Evolutionary conservation across 2,329 filamentous ascomycete genomes (phyloP).

Genomic region (Verticillium alfalfae): DNA sequence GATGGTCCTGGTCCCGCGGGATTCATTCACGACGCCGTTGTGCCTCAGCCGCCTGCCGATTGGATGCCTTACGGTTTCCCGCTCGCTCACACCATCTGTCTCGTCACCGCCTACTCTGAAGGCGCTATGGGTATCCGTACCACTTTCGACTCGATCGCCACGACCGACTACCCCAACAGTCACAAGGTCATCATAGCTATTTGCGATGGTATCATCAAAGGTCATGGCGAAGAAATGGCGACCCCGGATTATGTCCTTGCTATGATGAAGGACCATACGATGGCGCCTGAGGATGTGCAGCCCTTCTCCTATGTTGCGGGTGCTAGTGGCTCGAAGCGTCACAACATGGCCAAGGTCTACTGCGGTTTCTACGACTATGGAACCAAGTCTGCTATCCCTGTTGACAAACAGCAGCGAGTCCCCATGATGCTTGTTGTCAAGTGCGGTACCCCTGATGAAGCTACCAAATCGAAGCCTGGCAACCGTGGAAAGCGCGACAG

Average conservation of each 20-base stretch:
- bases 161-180: constrained; percentile 98
- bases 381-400: constrained; percentile 67
- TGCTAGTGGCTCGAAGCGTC: constrained; percentile 88
- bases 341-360: constrained; percentile 99
- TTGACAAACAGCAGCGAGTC: constrained; percentile 89
- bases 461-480: constrained; percentile 76
- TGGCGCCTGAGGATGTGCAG: constrained; percentile 74
- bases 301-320: constrained; percentile 96
- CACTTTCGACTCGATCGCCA: constrained; percentile 91
- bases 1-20: constrained; percentile 79
- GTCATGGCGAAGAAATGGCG: constrained; percentile 77
- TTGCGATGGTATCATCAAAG: constrained; percentile 97
- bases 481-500: constrained; percentile 98
- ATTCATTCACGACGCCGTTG: constrained; percentile 94
- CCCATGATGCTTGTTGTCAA: constrained; percentile 98
- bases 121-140: constrained; percentile 88
- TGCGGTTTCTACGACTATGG: constrained; percentile 98
- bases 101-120: constrained; percentile 97
- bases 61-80: constrained; percentile 98
- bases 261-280: constrained; percentile 92
- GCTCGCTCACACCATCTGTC: constrained; percentile 84
- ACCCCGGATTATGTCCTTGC: constrained; percentile 85
- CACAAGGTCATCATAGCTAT: constrained; percentile 96
- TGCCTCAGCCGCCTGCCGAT: constrained; percentile 91
- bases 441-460: constrained; percentile 87